Evolutionary conservation across 2,329 filamentous ascomycete species (phyloP).

Genomic region (Aspergillus sp.): DNA sequence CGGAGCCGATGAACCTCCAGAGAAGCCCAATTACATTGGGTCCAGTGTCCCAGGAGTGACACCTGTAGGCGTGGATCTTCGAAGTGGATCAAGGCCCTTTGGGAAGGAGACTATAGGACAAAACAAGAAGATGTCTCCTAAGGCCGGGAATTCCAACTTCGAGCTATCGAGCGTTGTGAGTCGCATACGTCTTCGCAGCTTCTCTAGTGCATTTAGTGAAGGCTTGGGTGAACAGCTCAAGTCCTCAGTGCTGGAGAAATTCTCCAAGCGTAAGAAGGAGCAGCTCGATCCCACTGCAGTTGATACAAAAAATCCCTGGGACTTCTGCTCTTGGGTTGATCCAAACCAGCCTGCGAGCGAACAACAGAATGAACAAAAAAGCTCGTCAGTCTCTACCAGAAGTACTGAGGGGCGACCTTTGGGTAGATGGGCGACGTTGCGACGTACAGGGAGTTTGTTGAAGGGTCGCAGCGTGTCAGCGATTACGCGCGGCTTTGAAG

Average conservation of each 20-base stretch:
- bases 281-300: slow-evolving; percentile 1
- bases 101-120: not conserved
- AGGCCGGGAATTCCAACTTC: slow-evolving; percentile 10
- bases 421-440: slow-evolving; percentile 14
- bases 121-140: slow-evolving; percentile 1
- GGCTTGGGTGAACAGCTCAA: slow-evolving; percentile 12
- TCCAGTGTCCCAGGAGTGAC: not conserved
- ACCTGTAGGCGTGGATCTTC: not conserved
- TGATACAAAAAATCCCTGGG: slow-evolving; percentile 16
- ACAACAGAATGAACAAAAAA: slow-evolving; percentile 3
- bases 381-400: not conserved
- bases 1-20: slow-evolving; percentile 8
- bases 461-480: slow-evolving; percentile 16
- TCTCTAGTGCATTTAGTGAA: slow-evolving; percentile 15
- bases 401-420: slow-evolving; percentile 8
- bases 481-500: slow-evolving; percentile 16
- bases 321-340: slow-evolving; percentile 18
- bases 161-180: slow-evolving; percentile 18
- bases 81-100: not conserved
- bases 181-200: slow-evolving; percentile 16
- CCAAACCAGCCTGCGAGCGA: slow-evolving; percentile 7
- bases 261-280: slow-evolving; percentile 16
- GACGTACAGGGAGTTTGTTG: slow-evolving; percentile 16
- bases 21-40: not conserved
- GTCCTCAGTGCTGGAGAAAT: slow-evolving; percentile 24